phyloP scores from a whole-genome alignment of 2,329 filamentous ascomycete species.

The Aspergillus sp. region DNA sequence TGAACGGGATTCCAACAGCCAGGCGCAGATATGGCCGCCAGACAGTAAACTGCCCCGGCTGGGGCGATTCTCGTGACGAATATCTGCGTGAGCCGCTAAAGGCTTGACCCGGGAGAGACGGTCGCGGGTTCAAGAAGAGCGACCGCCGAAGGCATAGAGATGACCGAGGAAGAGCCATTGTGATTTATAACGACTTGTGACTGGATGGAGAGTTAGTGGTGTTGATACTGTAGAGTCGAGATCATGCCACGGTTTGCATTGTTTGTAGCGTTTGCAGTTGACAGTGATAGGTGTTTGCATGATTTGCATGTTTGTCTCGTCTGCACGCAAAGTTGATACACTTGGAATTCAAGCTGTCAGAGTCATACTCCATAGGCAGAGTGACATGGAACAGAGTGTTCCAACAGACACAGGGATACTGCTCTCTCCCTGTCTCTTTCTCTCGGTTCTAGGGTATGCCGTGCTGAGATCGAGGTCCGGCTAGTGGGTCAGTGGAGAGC shows the following conservation, averaged over 20 bases:
- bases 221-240: slow-evolving; percentile 11
- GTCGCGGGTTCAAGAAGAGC: slow-evolving; percentile 15
- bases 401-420: too few relatives aligned
- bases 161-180: slow-evolving; percentile 25
- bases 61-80: slow-evolving; percentile 16
- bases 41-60: slow-evolving; percentile 19
- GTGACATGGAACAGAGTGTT: too few relatives aligned
- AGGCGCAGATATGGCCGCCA: slow-evolving; percentile 41
- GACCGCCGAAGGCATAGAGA: slow-evolving; percentile 27
- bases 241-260: too few relatives aligned
- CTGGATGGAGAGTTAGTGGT: too few relatives aligned
- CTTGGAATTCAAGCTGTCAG: too few relatives aligned
- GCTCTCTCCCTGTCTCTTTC: too few relatives aligned
- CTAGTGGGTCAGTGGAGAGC: too few relatives aligned
- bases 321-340: slow-evolving; percentile 1
- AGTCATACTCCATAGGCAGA: too few relatives aligned
- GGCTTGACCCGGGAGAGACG: slow-evolving; percentile 12
- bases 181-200: too few relatives aligned
- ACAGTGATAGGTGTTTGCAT: slow-evolving; percentile 8
- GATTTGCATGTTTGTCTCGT: slow-evolving; percentile 9
- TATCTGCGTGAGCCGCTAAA: slow-evolving; percentile 16
- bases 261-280: slow-evolving; percentile 1
- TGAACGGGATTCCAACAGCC: slow-evolving; percentile 40
- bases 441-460: too few relatives aligned
- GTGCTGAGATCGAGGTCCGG: too few relatives aligned